Evolutionary conservation across 2,329 filamentous ascomycete genomes (phyloP).

Genomic region (Stenocarpella maydis): DNA sequence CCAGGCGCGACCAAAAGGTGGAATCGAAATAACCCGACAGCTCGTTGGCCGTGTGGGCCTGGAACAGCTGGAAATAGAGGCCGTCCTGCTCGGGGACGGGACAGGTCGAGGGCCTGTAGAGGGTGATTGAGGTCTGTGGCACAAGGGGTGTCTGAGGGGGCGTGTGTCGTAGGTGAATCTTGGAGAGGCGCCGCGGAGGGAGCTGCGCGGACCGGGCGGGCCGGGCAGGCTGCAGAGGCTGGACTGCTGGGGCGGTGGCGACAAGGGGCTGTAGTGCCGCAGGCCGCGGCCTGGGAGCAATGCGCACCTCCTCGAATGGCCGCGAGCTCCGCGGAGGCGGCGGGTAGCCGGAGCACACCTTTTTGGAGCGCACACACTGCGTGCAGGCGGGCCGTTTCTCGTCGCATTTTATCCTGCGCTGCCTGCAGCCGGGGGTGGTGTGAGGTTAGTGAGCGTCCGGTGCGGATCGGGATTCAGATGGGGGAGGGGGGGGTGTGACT

Average conservation of each 20-base stretch:
- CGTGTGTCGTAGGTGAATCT: constrained; percentile 45
- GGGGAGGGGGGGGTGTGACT: constrained; percentile 43
- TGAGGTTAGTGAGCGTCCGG: constrained; percentile 33
- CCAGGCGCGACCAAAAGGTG: constrained; percentile 69
- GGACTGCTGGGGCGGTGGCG: constrained; percentile 29
- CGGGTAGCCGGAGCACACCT: constrained; percentile 69
- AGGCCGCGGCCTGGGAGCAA: constrained; percentile 54
- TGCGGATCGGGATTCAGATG: background rate
- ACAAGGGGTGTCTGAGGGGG: constrained; percentile 47
- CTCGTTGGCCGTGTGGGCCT: constrained; percentile 66
- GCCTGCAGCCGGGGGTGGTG: constrained; percentile 49
- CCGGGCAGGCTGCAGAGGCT: constrained; percentile 37
- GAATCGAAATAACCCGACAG: constrained; percentile 74
- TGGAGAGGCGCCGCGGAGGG: constrained; percentile 37
- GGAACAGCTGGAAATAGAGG: constrained; percentile 70
- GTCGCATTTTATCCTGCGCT: constrained; percentile 72
- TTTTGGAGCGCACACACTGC: constrained; percentile 67
- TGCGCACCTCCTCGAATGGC: constrained; percentile 56
- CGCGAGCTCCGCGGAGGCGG: constrained; percentile 59
- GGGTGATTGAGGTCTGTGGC: constrained; percentile 40
- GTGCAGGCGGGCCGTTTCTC: constrained; percentile 67
- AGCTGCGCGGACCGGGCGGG: constrained; percentile 38
- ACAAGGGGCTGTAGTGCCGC: constrained; percentile 32
- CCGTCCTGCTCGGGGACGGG: constrained; percentile 59
- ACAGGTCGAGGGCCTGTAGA: constrained; percentile 57